Conservation (phyloP, 495 filamentous ascomycete genomes). For the Aspergillus saccharolyticus region DNA sequence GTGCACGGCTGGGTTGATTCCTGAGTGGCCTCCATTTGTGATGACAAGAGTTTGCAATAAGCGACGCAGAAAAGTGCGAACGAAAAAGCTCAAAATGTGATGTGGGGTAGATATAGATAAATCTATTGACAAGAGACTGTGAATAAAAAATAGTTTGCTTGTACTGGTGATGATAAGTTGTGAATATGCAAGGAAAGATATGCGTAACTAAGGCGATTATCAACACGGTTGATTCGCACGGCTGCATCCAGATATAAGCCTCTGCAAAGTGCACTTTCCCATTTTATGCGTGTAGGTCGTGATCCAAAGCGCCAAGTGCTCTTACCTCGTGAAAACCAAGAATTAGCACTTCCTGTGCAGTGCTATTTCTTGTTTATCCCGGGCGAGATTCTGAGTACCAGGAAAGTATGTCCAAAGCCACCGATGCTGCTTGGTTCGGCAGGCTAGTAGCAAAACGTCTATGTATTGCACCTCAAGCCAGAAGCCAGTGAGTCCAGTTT, state of each 20-base stretch:
- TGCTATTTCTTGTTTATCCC: neutral
- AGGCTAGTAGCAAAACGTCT: neutral
- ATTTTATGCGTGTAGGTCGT: neutral
- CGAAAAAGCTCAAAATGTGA: neutral
- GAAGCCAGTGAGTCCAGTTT: neutral
- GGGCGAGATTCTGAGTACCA: neutral
- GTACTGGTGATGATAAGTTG: neutral
- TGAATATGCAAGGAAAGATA: conserved; percentile 6
- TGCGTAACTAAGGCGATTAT: conserved; percentile 18
- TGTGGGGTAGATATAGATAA: conserved; percentile 8
- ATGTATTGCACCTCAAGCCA: neutral
- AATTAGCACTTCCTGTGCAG: neutral
- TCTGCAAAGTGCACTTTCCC: neutral
- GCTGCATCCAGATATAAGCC: conserved; percentile 15
- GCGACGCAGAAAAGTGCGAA: neutral
- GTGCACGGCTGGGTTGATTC: conserved; percentile 74
- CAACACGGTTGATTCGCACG: conserved; percentile 16
- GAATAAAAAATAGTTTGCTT: neutral
- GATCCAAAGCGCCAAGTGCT: neutral
- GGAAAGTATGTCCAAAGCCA: neutral
- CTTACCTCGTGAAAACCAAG: conserved; percentile 3
- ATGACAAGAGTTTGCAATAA: neutral
- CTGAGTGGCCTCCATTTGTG: conserved; percentile 50
- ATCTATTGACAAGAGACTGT: conserved; percentile 5
- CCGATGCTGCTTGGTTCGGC: neutral